Conservation (phyloP, 106 monocot species). For the Apostasia shenzhenica region DNA sequence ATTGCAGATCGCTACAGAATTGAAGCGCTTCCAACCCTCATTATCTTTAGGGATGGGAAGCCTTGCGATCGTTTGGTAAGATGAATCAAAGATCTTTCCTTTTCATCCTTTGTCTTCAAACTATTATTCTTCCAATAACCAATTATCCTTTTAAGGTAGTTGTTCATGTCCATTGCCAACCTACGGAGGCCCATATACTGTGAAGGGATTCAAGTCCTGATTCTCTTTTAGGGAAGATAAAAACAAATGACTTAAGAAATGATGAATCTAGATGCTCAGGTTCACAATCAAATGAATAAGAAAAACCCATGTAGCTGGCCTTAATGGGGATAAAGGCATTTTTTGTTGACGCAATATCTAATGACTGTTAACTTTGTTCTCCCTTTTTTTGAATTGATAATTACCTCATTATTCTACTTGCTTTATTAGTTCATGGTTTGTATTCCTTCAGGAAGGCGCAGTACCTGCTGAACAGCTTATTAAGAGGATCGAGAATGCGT, state of each 20-base stretch:
- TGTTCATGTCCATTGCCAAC: not conserved
- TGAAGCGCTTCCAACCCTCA: slow-evolving; percentile 87
- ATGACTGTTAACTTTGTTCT: too few relatives aligned
- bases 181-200: too few relatives aligned
- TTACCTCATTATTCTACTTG: not conserved
- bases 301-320: too few relatives aligned
- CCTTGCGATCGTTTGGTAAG: slow-evolving; percentile 95
- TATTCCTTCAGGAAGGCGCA: slow-evolving; percentile 76
- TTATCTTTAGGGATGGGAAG: slow-evolving; percentile 81
- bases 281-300: too few relatives aligned
- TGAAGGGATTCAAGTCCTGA: too few relatives aligned
- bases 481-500: slow-evolving; percentile 51
- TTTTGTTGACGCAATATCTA: too few relatives aligned
- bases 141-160: not conserved
- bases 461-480: slow-evolving; percentile 75
- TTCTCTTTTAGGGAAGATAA: too few relatives aligned
- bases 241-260: too few relatives aligned
- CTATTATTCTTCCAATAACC: not conserved
- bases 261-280: too few relatives aligned
- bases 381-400: too few relatives aligned
- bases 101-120: not conserved
- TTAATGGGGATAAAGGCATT: too few relatives aligned
- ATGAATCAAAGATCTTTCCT: not conserved
- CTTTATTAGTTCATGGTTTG: not conserved
- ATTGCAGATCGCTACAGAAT: slow-evolving; percentile 67